Base-by-base conservation (phyloP, 1,284 basidiomycete genomes). In the Pascua sp. region DNA sequence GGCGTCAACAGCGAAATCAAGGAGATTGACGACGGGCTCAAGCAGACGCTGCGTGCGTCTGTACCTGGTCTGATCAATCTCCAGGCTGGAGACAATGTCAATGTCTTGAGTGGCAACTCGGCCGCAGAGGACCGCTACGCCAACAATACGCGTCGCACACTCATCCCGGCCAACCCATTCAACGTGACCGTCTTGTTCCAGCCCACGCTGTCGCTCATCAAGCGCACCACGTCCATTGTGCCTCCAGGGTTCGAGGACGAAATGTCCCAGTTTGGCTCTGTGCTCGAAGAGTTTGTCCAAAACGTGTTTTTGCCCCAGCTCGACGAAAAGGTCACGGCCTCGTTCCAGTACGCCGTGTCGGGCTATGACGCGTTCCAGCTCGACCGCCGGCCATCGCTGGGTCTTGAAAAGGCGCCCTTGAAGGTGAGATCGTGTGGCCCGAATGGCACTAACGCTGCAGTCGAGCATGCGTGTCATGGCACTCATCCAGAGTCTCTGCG, bases 131-230 rank as follows among this genome's bases (percentile, higher is more conserved):
- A 91, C 63, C 84, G 86, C 16, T 75, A 86, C 54, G 78, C 87
- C 11, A 53, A 61, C 4, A 86, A 90, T 48, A 88, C 88, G 53
- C 93, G 98, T 78, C 85, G 90, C 24, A 80, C 90, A 17, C 82
- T 98, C 37, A 88, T 97, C 60, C 86, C 86, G 60, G 88, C 96
- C 1, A 90, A 98, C 72, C 90, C 92, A 1, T 98, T 98, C 80
- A 93, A 97, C 77, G 91, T 98, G 51, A 89, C 87, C 50, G 85
- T 94, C 12, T 81, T 99, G 12, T 97, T 98, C 77, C 90, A 91
- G 65, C 95, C 96, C 0, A 95, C 93, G 8, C 79, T 97, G 11
- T 81, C 87, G 0, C 98, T 96, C 73, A 81, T 98, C 60, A 83
- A 88, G 57, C 84, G 88, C 3, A 81, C 80, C 0, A 70, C 85